A percentile compares a stretch with the other conserved stretches of the same genome.
These are phyloP conservation scores for Malus hybrid DNA, from an alignment of 331 rosid species.

Conservation along the genomic window DNA sequence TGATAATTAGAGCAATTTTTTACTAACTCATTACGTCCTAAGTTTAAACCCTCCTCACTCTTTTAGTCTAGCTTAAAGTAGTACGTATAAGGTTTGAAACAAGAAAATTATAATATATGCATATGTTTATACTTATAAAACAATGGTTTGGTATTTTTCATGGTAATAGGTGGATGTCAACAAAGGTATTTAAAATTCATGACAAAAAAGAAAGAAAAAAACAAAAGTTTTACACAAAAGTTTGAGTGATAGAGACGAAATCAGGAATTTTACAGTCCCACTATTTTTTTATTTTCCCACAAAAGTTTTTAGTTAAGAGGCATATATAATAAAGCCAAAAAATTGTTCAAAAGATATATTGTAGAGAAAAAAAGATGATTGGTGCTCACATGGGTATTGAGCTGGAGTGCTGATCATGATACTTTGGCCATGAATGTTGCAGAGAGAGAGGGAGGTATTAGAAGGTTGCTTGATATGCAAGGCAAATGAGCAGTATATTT, in stretches of 20 bases:
- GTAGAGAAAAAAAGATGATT: conserved; percentile 37
- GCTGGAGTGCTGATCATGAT: conserved; percentile 80
- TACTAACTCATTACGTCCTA: no score
- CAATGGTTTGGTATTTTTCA: conserved; percentile 8
- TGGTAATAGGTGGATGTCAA: conserved; percentile 7
- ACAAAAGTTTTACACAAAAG: not conserved
- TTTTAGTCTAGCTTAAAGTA: no score
- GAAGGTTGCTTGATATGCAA: conserved; percentile 76
- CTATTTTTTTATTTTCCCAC: not conserved
- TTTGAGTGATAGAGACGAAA: conserved; percentile 44
- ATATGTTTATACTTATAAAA: not conserved
- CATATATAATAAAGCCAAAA: not conserved
- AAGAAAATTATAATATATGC: no score
- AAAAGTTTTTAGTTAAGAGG: not conserved
- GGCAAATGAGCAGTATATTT: conserved; percentile 71
- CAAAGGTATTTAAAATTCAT: not conserved
- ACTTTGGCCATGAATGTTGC: conserved; percentile 86
- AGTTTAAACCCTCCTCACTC: no score
- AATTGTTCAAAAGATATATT: conserved; percentile 6
- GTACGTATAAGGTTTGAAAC: no score
- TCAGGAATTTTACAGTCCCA: conserved; percentile 13
- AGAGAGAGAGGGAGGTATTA: conserved; percentile 21
- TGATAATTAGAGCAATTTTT: no score
- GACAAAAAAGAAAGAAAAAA: no score
- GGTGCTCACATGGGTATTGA: conserved; percentile 79